Base-by-base conservation (phyloP, 2,329 filamentous ascomycete genomes). In the Penicillium sp. region DNA sequence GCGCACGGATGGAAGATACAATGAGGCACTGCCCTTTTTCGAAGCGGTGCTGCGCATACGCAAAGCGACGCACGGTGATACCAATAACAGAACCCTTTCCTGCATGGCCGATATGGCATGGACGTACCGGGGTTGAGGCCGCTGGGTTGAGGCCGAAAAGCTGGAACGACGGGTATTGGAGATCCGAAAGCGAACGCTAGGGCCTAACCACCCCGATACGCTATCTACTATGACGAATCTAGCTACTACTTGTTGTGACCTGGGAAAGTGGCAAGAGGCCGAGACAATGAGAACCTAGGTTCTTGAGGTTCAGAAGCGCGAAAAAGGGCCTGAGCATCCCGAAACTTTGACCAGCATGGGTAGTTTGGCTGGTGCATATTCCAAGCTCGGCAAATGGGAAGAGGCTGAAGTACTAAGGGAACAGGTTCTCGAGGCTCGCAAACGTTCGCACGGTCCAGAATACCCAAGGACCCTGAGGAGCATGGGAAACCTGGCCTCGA, bases 81-180 rank as follows among this genome's bases (percentile, higher is more conserved):
- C 17, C 9, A 7, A 21, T 21, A 19, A 35, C 29, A 21, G 38
- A 2, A 38, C 30, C n/a, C 17, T 52, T 13, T 7, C 3, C 3
- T 30, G 29, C 7, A 52, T 52, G 49, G n/a, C 3, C 7, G n/a
- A 52, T 7, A 4, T 52, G 21, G 30, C 49, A 38, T 31, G 17
- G 15, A 13, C 11, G 19, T 52, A 52, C 30, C 11, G 30, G 5
- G 35, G 15, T 19, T 67, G 69, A 58, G 65, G 63, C n/a, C 64
- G 69, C 58, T 63, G 54, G 52, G 38, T 60, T 5, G 66, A 71
- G 58, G 61, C 65, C 9, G 54, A 66, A 3, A 1, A 30, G 8
- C 3, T 67, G 23, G 51, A 51, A 9, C 2, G 2, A 2, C 29
- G 60, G 3, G 23, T 49, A 1, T 19, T 56, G 7, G 17, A 51